Evolutionary conservation across 2,329 filamentous ascomycete genomes (phyloP).

Genomic region (Ceratocystis alfenasii): DNA sequence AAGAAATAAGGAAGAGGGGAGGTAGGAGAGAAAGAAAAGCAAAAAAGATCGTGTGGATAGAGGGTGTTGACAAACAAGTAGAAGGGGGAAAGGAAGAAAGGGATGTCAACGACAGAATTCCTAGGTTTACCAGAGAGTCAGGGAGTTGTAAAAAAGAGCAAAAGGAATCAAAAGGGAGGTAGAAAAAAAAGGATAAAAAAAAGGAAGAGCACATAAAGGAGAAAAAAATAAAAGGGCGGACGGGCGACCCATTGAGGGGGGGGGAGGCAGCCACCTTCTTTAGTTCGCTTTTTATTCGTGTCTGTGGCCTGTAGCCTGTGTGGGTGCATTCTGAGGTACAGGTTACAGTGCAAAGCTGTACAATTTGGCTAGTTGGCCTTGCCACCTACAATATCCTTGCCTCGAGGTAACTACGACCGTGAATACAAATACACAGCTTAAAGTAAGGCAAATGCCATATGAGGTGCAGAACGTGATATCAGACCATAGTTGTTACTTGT

Average conservation of each 20-base stretch:
- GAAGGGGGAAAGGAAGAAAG: conserved; percentile 19
- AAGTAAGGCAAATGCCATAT: background rate
- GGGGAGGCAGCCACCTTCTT: conserved; percentile 20
- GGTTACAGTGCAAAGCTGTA: background rate
- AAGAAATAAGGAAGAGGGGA: background rate
- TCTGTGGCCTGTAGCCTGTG: too few species aligned
- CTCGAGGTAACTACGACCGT: background rate
- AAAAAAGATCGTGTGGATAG: conserved; percentile 20
- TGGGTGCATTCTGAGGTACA: background rate
- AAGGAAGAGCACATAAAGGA: background rate
- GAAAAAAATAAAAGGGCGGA: conserved; percentile 7
- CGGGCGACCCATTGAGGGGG: background rate
- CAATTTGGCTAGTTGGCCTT: background rate
- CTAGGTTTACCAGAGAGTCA: conserved; percentile 19
- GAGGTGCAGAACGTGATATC: background rate
- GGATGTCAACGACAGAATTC: conserved; percentile 22
- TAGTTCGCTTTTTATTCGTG: conserved; percentile 12
- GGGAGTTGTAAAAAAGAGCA: conserved; percentile 9
- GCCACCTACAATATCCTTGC: too few species aligned
- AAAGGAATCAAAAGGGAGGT: conserved; percentile 7
- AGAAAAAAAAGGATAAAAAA: conserved; percentile 7
- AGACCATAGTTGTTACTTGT: background rate
- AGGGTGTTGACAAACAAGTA: conserved; percentile 16
- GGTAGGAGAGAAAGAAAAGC: conserved; percentile 1
- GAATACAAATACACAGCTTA: background rate